Evolutionary conservation across 768 basidiomycete species (phyloP), one percentile per base, ranked within the genome.

Genomic region (Udeniomyces megalosporus): DNA sequence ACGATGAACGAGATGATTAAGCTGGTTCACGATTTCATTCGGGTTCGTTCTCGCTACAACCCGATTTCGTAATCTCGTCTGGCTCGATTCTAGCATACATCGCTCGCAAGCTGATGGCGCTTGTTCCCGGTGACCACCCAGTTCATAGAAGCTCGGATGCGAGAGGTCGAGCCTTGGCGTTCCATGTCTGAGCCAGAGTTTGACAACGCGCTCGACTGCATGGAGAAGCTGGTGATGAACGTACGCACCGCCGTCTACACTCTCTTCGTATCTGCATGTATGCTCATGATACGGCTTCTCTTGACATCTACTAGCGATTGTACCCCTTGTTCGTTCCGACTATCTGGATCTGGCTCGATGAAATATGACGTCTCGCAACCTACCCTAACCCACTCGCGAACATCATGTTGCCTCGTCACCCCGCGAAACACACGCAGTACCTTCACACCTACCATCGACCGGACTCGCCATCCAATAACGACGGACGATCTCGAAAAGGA

Each of bases 191-290:
- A 88, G 24, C 75, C 77, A 6, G 91, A 97, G 72, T 96, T 99
- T 67, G 95, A 97, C 58, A 92, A 93, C 69, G 89, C 91, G 0
- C 81, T 90, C 77, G 95, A 99, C 74, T 92, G 91, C 56, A 96
- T 97, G 89, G 95, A 99, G 78, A 99, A 99, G 74, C 80, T 99
- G 7, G 95, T 99, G 67, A 97, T 99, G 95, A 99, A 97, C 69
- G 92, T 96, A 66, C 71, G 86, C 81, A 15, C 2, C 50, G 29
- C 24, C 20, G 8, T 12, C 20, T 44, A 31, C 0, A n/a, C 26
- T 32, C 3, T 6, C 6, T 38, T 32, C 11, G 35, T 26, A n/a
- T 38, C 29, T 55, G 29, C 22, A 58, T 57, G 58, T 62, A 58
- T 60, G 61, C 42, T 70, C 60, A 60, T 67, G 35, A 42, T 8